Conservation (phyloP, 2,329 filamentous ascomycete genomes). For the Phialocephala subalpina region DNA sequence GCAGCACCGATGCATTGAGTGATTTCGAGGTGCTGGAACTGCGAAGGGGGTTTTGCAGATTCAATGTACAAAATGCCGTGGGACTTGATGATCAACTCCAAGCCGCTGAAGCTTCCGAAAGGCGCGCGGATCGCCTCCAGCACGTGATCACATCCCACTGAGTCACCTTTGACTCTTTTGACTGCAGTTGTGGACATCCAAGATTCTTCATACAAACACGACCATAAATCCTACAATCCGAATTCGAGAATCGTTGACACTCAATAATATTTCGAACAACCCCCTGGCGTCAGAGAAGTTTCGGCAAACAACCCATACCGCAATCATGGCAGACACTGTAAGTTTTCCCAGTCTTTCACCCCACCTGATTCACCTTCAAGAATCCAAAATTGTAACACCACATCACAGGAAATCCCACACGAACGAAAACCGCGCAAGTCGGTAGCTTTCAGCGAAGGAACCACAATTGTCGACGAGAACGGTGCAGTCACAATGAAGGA, state of each 20-base stretch:
- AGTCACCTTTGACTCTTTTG: slow-evolving; percentile 12
- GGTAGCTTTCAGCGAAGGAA: slow-evolving; percentile 90
- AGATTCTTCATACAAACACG: slow-evolving; percentile 16
- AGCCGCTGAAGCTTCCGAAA: not conserved
- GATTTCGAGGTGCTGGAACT: slow-evolving; percentile 11
- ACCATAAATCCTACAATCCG: slow-evolving; percentile 12
- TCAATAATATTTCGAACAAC: slow-evolving; percentile 3
- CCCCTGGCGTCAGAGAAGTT: slow-evolving; percentile 7
- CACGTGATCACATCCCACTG: slow-evolving; percentile 26
- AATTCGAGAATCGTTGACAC: slow-evolving; percentile 1
- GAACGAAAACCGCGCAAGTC: slow-evolving; percentile 87
- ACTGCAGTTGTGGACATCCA: slow-evolving; percentile 13
- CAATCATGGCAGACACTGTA: slow-evolving; percentile 60
- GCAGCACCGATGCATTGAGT: slow-evolving; percentile 39
- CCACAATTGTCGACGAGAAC: slow-evolving; percentile 88
- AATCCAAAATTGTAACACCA: slow-evolving; percentile 33
- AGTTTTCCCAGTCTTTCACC: slow-evolving; percentile 34
- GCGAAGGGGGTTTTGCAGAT: slow-evolving; percentile 4
- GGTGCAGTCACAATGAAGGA: slow-evolving; percentile 83
- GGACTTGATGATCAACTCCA: not conserved
- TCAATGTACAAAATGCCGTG: slow-evolving; percentile 1
- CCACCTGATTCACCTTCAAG: slow-evolving; percentile 31
- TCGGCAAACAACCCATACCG: slow-evolving; percentile 38
- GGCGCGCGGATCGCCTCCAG: not conserved
- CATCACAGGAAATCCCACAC: slow-evolving; percentile 38